A percentile compares a stretch with the other conserved stretches of the same genome.
These are phyloP conservation scores for Rosellinia necatrix DNA, from an alignment of 2,329 filamentous ascomycete species.

Conservation along the genomic window DNA sequence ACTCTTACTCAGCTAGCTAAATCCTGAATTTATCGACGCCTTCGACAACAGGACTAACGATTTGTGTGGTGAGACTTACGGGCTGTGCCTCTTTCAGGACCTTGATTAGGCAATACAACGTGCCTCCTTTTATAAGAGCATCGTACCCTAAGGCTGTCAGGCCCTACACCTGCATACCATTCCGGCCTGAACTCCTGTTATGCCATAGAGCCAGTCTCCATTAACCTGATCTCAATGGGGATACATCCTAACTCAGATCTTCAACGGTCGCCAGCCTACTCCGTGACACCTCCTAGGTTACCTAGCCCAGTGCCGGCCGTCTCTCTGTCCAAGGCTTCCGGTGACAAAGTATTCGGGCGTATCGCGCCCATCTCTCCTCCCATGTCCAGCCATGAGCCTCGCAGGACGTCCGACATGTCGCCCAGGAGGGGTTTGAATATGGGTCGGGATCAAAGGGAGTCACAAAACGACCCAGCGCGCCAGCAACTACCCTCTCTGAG, in stretches of 20 bases:
- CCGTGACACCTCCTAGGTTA: conserved; percentile 58
- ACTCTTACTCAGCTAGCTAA: conserved; percentile 34
- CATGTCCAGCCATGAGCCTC: conserved; percentile 63
- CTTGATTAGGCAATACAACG: conserved; percentile 31
- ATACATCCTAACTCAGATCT: conserved; percentile 56
- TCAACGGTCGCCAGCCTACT: conserved; percentile 54
- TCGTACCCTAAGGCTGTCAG: conserved; percentile 6
- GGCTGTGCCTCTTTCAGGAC: conserved; percentile 32
- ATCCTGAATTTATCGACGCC: conserved; percentile 27
- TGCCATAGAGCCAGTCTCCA: conserved; percentile 29
- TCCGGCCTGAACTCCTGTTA: conserved; percentile 22
- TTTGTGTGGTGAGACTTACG: conserved; percentile 32
- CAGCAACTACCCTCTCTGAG: conserved; percentile 61
- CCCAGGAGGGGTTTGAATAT: conserved; percentile 47
- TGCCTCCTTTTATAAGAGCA: conserved; percentile 14
- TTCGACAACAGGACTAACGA: conserved; percentile 30
- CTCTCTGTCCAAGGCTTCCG: conserved; percentile 51
- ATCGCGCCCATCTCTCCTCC: conserved; percentile 55
- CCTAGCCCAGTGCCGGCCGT: conserved; percentile 56
- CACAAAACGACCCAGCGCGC: conserved; percentile 39
- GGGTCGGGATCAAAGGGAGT: conserved; percentile 44
- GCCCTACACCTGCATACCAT: conserved; percentile 15
- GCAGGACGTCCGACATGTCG: conserved; percentile 50
- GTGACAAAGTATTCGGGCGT: conserved; percentile 52
- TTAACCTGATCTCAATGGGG: conserved; percentile 55